These are phyloP conservation scores for Tubosaeta sp. DNA, from an alignment of 768 basidiomycete species.

Conservation along the genomic window DNA sequence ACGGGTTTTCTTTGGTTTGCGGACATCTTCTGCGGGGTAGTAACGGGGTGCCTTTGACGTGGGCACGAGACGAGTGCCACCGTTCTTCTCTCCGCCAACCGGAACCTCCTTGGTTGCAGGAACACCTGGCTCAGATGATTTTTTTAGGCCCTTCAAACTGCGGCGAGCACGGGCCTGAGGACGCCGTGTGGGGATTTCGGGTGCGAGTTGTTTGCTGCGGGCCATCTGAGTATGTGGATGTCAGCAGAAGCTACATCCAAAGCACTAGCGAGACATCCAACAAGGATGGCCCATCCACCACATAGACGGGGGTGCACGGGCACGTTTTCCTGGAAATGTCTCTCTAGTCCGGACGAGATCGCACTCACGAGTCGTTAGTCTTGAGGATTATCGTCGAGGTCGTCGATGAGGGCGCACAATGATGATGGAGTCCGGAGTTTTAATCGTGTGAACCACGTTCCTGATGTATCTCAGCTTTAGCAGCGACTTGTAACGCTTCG, in stretches of 20 bases:
- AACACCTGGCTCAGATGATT: conserved; percentile 60
- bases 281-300: conserved; percentile 13
- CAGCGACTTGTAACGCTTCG: background rate
- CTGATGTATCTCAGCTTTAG: background rate
- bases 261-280: conserved; percentile 30
- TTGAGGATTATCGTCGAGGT: conserved; percentile 38
- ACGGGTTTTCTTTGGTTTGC: conserved; percentile 85
- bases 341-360: conserved; percentile 17
- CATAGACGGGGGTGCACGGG: background rate
- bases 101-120: conserved; percentile 71
- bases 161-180: conserved; percentile 79
- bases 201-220: conserved; percentile 80
- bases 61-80: conserved; percentile 82
- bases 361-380: conserved; percentile 40
- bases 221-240: conserved; percentile 57
- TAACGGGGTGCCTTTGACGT: conserved; percentile 81
- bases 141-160: conserved; percentile 81
- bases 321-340: background rate
- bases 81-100: conserved; percentile 89
- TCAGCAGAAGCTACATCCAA: conserved; percentile 34
- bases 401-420: conserved; percentile 19
- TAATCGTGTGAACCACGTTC: conserved; percentile 21
- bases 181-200: conserved; percentile 76
- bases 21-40: conserved; percentile 95
- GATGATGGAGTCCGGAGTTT: conserved; percentile 22